Percentiles rank a stretch among this genome's conserved stretches.
phyloP scores from a whole-genome alignment of 1,284 basidiomycete species.

The Ustilago hordei region DNA sequence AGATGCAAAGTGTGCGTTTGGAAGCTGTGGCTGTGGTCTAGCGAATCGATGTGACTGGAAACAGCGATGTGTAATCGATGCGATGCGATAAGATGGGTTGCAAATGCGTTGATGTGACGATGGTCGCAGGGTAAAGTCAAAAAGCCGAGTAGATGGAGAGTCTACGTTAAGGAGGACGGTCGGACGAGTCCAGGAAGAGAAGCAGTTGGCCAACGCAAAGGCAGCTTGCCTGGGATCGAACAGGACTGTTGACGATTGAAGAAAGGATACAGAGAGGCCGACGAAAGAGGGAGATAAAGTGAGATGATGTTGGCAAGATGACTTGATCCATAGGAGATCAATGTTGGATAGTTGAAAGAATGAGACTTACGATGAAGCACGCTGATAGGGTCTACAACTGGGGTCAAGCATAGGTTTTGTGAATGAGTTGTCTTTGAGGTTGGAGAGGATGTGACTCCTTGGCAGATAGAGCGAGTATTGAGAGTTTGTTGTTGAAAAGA shows the following conservation, averaged over 20 bases:
- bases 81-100: not conserved
- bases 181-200: slow-evolving; percentile 63
- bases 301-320: not conserved
- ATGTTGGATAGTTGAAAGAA: not conserved
- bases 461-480: not conserved
- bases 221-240: slow-evolving; percentile 41
- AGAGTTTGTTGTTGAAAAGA: slow-evolving; percentile 1
- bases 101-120: not conserved
- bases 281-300: not conserved
- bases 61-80: not conserved
- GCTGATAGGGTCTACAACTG: slow-evolving; percentile 59
- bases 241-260: slow-evolving; percentile 11
- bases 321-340: no score
- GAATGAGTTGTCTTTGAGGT: not conserved
- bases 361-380: slow-evolving; percentile 48
- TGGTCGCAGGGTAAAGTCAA: slow-evolving; percentile 6
- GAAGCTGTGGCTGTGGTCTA: not conserved
- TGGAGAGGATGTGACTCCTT: slow-evolving; percentile 43
- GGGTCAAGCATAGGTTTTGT: slow-evolving; percentile 63
- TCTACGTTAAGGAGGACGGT: slow-evolving; percentile 59
- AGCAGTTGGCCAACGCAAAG: slow-evolving; percentile 53
- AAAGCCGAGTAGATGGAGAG: not conserved
- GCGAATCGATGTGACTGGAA: not conserved
- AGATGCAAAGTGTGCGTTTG: slow-evolving; percentile 3
- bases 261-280: not conserved